A percentile compares a stretch with the other conserved stretches of the same genome.
These are phyloP conservation scores for Lasiodiplodia sp. DNA, from an alignment of 2,329 filamentous ascomycete species.

Conservation along the genomic window DNA sequence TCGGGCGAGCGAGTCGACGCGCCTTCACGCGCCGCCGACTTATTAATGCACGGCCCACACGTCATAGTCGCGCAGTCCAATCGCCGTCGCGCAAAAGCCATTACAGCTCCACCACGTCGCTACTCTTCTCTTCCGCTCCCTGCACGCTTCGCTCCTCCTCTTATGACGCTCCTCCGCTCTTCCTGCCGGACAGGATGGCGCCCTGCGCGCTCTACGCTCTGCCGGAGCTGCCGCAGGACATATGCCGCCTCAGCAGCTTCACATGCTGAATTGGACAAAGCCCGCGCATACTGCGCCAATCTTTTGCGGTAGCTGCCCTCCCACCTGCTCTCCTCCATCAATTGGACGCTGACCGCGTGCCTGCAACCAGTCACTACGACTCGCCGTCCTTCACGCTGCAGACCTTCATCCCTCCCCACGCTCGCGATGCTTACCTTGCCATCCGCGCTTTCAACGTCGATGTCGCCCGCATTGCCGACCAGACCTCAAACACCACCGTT, in stretches of 20 bases:
- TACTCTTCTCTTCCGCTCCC: not conserved
- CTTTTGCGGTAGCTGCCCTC: slow-evolving; percentile 58
- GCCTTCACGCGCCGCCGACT: slow-evolving; percentile 24
- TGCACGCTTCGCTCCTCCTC: not conserved
- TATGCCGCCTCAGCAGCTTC: slow-evolving; percentile 35
- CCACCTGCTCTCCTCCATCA: not conserved
- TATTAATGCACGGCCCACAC: slow-evolving; percentile 31
- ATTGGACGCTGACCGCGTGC: not conserved
- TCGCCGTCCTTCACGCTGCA: slow-evolving; percentile 86
- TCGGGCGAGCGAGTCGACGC: slow-evolving; percentile 18
- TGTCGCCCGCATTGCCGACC: slow-evolving; percentile 86
- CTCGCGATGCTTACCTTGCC: slow-evolving; percentile 85
- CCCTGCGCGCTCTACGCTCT: slow-evolving; percentile 6
- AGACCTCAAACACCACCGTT: slow-evolving; percentile 85
- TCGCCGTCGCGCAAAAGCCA: slow-evolving; percentile 21
- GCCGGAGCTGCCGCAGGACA: slow-evolving; percentile 20
- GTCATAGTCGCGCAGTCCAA: slow-evolving; percentile 26
- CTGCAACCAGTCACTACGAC: slow-evolving; percentile 74
- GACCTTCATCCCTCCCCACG: slow-evolving; percentile 78
- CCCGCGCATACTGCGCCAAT: slow-evolving; percentile 65
- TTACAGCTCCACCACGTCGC: slow-evolving; percentile 14
- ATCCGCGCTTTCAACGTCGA: slow-evolving; percentile 94
- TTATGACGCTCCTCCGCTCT: slow-evolving; percentile 13
- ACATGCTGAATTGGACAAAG: slow-evolving; percentile 60
- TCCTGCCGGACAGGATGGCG: slow-evolving; percentile 23